Conservation (phyloP, 148 eudicot species). For the Limonium bicolor region DNA sequence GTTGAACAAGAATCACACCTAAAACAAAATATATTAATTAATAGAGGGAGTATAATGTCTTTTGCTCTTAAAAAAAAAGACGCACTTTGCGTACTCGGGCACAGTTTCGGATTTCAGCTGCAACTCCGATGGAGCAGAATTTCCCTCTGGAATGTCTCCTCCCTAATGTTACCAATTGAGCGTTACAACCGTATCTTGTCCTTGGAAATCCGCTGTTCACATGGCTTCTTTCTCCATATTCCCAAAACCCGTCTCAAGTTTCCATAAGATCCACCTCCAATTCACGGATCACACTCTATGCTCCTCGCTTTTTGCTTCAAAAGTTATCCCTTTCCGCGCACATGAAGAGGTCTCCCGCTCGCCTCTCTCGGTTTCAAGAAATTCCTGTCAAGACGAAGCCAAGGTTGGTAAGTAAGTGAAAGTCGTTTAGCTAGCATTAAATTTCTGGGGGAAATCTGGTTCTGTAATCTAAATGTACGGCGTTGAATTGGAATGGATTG, state of each 20-base stretch:
- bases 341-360: constrained; percentile 5
- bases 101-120: too few relatives aligned
- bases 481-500: neutral
- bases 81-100: too few relatives aligned
- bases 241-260: constrained; percentile 11
- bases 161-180: too few relatives aligned
- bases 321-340: constrained; percentile 9
- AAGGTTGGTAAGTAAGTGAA: constrained; percentile 10
- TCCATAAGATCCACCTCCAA: constrained; percentile 8
- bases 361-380: constrained; percentile 1
- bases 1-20: too few relatives aligned
- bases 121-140: too few relatives aligned
- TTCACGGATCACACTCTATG: neutral
- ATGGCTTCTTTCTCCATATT: constrained; percentile 26
- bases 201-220: too few relatives aligned
- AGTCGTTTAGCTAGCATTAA: neutral
- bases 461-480: neutral
- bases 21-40: too few relatives aligned
- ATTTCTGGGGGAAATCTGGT: neutral
- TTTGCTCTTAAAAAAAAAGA: too few relatives aligned
- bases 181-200: too few relatives aligned
- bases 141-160: too few relatives aligned
- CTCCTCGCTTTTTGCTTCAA: neutral
- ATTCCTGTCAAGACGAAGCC: constrained; percentile 16
- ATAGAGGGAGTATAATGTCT: too few relatives aligned